phyloP scores from a whole-genome alignment of 2,329 filamentous ascomycete species.

The Helicocarpus griseus region DNA sequence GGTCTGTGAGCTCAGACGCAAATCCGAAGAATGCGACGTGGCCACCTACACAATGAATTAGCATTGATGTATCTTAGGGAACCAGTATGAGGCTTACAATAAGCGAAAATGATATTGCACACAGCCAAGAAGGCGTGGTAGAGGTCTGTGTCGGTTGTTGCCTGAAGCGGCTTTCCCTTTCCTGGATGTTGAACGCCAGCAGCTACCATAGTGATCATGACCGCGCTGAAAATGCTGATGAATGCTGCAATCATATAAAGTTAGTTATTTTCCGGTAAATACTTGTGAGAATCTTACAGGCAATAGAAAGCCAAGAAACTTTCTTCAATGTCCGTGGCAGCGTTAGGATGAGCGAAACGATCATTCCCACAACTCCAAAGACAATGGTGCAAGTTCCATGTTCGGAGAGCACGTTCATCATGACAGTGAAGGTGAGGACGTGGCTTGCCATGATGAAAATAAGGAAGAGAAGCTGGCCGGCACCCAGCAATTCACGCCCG shows the following conservation, averaged over 20 bases:
- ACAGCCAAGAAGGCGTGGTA: constrained; percentile 51
- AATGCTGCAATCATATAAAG: constrained; percentile 38
- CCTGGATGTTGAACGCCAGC: constrained; percentile 46
- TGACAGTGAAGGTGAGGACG: constrained; percentile 59
- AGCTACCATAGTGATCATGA: constrained; percentile 57
- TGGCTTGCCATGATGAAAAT: constrained; percentile 65
- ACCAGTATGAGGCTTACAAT: no score
- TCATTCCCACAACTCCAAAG: constrained; percentile 51
- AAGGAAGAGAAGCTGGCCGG: constrained; percentile 54
- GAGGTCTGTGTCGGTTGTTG: constrained; percentile 35
- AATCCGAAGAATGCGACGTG: constrained; percentile 62
- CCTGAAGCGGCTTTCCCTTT: constrained; percentile 22
- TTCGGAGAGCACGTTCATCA: constrained; percentile 54
- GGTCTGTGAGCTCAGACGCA: constrained; percentile 54
- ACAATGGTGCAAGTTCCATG: constrained; percentile 55
- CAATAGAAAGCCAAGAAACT: constrained; percentile 52
- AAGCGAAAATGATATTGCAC: constrained; percentile 63
- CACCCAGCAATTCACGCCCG: constrained; percentile 53
- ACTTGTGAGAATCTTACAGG: constrained; percentile 40
- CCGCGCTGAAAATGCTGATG: constrained; percentile 52
- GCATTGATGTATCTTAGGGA: no score
- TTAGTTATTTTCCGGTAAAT: no score
- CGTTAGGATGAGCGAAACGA: constrained; percentile 50
- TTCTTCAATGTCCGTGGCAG: constrained; percentile 54
- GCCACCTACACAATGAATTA: constrained; percentile 34